phyloP scores from a whole-genome alignment of 2,329 filamentous ascomycete genomes.

The Berkeleyomyces basicola region DNA sequence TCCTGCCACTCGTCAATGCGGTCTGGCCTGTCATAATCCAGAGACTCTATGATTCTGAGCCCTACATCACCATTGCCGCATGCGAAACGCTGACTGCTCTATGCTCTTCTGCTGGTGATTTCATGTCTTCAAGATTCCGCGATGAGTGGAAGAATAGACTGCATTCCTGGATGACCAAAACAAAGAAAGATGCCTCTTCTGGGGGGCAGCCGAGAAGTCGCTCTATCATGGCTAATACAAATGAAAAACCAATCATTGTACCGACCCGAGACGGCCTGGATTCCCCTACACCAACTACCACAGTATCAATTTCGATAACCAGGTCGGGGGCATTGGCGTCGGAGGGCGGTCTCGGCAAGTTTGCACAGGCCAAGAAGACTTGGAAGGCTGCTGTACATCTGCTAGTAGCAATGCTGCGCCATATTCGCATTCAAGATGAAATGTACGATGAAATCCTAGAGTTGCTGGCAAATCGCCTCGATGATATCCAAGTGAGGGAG shows the following conservation, averaged over 20 bases:
- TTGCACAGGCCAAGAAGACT: slow-evolving; percentile 43
- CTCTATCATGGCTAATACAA: background rate
- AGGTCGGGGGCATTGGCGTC: background rate
- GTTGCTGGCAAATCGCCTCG: slow-evolving; percentile 37
- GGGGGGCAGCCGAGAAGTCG: background rate
- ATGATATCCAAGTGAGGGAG: slow-evolving; percentile 31
- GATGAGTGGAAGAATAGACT: slow-evolving; percentile 50
- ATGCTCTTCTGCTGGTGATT: slow-evolving; percentile 60
- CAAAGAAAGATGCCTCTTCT: slow-evolving; percentile 25
- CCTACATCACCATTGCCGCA: slow-evolving; percentile 53
- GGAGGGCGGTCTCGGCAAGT: slow-evolving; percentile 32
- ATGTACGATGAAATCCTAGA: slow-evolving; percentile 56
- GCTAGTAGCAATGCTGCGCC: slow-evolving; percentile 41
- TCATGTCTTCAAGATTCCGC: slow-evolving; percentile 60
- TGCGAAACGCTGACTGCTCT: slow-evolving; percentile 52
- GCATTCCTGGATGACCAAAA: slow-evolving; percentile 21
- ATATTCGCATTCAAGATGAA: slow-evolving; percentile 48
- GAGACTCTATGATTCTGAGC: slow-evolving; percentile 49
- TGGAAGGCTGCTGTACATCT: slow-evolving; percentile 47
- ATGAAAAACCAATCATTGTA: background rate
- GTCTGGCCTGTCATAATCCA: slow-evolving; percentile 71
- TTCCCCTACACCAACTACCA: background rate
- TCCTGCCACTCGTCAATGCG: slow-evolving; percentile 76
- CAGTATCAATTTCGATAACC: background rate
- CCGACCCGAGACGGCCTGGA: background rate